A percentile compares a stretch with the other conserved stretches of the same genome.
phyloP scores from a whole-genome alignment of 495 filamentous ascomycete genomes.

The Massariosphaeria phaeospora region DNA sequence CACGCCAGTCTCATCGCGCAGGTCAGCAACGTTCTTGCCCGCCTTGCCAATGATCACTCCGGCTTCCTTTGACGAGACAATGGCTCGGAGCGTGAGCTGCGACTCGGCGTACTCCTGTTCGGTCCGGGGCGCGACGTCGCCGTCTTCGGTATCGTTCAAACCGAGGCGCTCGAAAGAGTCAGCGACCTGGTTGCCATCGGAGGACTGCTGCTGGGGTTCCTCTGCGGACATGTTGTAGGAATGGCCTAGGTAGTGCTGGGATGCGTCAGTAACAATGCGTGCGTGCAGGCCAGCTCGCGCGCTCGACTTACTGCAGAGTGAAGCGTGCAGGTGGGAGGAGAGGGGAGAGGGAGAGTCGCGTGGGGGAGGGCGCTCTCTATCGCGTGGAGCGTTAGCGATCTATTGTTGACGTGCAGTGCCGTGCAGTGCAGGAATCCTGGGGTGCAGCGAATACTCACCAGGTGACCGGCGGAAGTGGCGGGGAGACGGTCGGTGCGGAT shows the following conservation, averaged over 20 bases:
- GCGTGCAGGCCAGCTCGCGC: background rate
- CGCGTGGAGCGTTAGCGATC: conserved; percentile 19
- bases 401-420: conserved; percentile 26
- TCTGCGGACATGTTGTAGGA: conserved; percentile 40
- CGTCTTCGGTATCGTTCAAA: conserved; percentile 35
- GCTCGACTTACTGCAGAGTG: conserved; percentile 15
- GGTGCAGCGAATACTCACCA: conserved; percentile 20
- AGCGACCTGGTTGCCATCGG: conserved; percentile 34
- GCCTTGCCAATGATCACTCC: conserved; percentile 98
- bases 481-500: conserved; percentile 31
- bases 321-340: conserved; percentile 20
- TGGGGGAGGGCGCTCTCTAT: conserved; percentile 6
- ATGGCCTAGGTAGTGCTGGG: conserved; percentile 21
- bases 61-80: conserved; percentile 97
- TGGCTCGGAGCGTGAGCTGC: conserved; percentile 88
- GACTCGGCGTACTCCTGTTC: conserved; percentile 94
- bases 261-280: conserved; percentile 17
- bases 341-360: conserved; percentile 16
- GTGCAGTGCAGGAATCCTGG: conserved; percentile 31
- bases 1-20: conserved; percentile 94
- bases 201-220: conserved; percentile 28
- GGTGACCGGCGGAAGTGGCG: conserved; percentile 36
- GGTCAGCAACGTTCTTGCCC: conserved; percentile 94
- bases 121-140: conserved; percentile 47
- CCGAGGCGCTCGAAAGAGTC: conserved; percentile 32